Evolutionary conservation across 1,139 yeast species (phyloP).

Genomic region (Geotrichum klebahnii): DNA sequence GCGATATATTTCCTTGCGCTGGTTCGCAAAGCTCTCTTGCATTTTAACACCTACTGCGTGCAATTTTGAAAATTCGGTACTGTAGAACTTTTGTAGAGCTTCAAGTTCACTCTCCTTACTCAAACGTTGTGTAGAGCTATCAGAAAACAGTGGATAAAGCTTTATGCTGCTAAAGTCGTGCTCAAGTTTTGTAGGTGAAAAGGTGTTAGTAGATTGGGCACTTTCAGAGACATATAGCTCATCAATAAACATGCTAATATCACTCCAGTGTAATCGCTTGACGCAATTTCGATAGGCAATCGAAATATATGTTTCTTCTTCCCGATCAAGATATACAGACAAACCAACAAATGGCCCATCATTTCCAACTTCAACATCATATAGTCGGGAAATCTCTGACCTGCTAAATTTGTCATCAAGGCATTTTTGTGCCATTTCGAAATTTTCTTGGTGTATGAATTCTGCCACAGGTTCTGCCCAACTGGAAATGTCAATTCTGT

Average conservation of each 20-base stretch:
- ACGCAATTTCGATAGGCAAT: too few species aligned
- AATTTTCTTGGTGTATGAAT: conserved; percentile 28
- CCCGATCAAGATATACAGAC: too few species aligned
- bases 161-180: too few species aligned
- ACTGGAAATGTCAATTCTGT: conserved; percentile 26
- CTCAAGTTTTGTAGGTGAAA: too few species aligned
- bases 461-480: conserved; percentile 32
- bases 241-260: too few species aligned
- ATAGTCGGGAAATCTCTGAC: conserved; percentile 23
- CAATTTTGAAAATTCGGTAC: conserved; percentile 29
- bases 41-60: conserved; percentile 36
- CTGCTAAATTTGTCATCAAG: conserved; percentile 18
- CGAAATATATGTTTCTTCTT: too few species aligned
- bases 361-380: too few species aligned
- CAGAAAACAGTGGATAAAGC: too few species aligned
- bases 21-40: conserved; percentile 36
- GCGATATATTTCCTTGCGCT: conserved; percentile 38
- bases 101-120: conserved; percentile 23
- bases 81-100: conserved; percentile 26
- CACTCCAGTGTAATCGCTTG: too few species aligned
- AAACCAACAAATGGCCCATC: too few species aligned
- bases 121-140: conserved; percentile 25
- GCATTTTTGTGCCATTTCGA: not conserved
- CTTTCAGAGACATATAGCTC: too few species aligned
- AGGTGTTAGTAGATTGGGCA: too few species aligned